Evolutionary conservation across 78 protist genomes (phyloP), one percentile per base, ranked within the genome.

Genomic region (Chrysochromulina parva): DNA sequence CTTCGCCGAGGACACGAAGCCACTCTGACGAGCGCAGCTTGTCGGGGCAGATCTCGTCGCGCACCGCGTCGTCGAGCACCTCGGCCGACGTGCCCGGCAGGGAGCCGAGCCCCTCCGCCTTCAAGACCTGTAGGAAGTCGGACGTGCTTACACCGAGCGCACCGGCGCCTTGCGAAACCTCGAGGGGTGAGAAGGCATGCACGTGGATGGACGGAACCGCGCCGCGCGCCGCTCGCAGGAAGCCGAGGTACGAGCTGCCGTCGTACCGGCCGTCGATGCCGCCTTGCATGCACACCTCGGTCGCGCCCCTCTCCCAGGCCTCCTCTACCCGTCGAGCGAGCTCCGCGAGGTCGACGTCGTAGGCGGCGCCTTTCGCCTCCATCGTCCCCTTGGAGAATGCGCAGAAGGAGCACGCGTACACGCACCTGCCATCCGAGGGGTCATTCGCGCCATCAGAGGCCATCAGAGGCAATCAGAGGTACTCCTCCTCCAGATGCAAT

Each of bases 251-350:
- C 50, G n/a, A 54, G 47, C 20, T 66, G 59, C 26, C 87, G 58
- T 38, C 20, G 60, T 50, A 76, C 57, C 14, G 11, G 48, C 16
- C 16, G 52, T 81, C 66, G 67, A 67, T 24, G 66, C 87, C 48
- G 48, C 50, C 87, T 66, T 81, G 87, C 58, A 81, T 50, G 87
- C 87, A 81, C 87, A 81, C 87, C 65, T 81, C 87, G n/a, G 87
- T 81, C 67, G 87, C 87, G 50, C 87, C 87, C 52, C 87, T 62
- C 67, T 5, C 67, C 87, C 87, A 81, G 66, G 87, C 87, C 66
- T 81, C 87, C 52, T 48, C 65, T 52, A 24, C 48, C 50, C 66
- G 66, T 66, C 47, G 3, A 28, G 59, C 67, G 66, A 81, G 66
- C 87, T 81, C 87, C 50, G 1, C 87, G 48, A 16, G 52, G 9